phyloP scores from a whole-genome alignment of 2,329 filamentous ascomycete genomes.

The Aspergillus pseudotamarii region DNA sequence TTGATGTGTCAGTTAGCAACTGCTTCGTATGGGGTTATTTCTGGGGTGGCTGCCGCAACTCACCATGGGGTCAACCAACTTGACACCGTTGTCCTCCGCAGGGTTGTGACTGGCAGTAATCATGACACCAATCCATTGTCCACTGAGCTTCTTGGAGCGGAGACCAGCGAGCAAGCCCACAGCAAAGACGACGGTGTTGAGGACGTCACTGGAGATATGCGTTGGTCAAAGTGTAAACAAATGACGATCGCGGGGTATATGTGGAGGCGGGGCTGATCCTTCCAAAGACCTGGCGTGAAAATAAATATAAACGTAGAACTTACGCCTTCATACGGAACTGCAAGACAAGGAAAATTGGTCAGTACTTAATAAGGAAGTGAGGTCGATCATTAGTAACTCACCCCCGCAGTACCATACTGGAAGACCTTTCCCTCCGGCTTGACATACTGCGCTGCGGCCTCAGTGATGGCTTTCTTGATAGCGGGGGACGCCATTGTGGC shows the following conservation, averaged over 20 bases:
- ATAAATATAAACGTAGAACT: conserved; percentile 33
- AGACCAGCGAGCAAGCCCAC: conserved; percentile 87
- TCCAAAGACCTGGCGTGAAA: conserved; percentile 15
- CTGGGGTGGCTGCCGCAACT: conserved; percentile 14
- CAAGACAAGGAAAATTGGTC: conserved; percentile 14
- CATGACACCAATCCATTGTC: conserved; percentile 94
- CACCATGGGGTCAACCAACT: conserved; percentile 91
- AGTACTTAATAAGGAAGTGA: conserved; percentile 11
- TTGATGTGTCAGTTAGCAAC: conserved; percentile 7
- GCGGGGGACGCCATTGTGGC: conserved; percentile 47
- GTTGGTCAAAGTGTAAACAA: conserved; percentile 39
- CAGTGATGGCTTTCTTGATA: conserved; percentile 48
- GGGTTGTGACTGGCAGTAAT: conserved; percentile 94
- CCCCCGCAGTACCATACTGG: conserved; percentile 64
- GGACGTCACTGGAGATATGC: conserved; percentile 62
- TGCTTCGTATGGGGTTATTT: neutral
- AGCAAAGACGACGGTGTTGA: conserved; percentile 89
- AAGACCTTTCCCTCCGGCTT: conserved; percentile 56
- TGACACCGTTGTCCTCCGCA: conserved; percentile 86
- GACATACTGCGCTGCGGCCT: conserved; percentile 52
- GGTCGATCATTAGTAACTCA: conserved; percentile 43
- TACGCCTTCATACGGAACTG: conserved; percentile 73
- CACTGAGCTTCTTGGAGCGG: conserved; percentile 84
- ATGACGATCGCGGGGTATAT: conserved; percentile 33
- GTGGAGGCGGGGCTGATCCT: conserved; percentile 33